Conservation (phyloP, 352 stramenopile genomes). For the Pythium aquatile region DNA sequence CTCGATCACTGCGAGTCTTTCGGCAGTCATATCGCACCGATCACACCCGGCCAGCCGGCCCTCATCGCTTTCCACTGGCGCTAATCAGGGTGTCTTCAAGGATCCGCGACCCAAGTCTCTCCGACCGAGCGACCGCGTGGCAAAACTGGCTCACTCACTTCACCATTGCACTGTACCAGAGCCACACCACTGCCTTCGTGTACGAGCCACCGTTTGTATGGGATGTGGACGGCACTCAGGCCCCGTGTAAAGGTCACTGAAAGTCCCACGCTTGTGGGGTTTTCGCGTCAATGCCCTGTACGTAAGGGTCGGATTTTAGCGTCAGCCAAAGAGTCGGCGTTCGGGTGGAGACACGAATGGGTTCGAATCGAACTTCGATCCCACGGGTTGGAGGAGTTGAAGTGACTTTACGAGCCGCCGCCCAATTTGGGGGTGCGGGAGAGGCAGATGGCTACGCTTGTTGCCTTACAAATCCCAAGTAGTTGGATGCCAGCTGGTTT, state of each 20-base stretch:
- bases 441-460: conserved; percentile 19
- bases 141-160: conserved; percentile 6
- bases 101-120: not conserved
- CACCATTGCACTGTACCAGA: not conserved
- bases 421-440: conserved; percentile 9
- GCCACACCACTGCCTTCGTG: not conserved
- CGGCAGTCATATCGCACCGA: conserved; percentile 9
- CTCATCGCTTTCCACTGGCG: conserved; percentile 8
- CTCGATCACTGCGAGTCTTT: not conserved
- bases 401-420: conserved; percentile 24
- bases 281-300: not conserved
- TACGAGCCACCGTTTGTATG: not conserved
- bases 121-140: not conserved
- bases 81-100: conserved; percentile 12
- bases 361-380: conserved; percentile 2
- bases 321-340: conserved; percentile 1
- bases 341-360: conserved; percentile 13
- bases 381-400: conserved; percentile 7
- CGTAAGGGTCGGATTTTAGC: not conserved
- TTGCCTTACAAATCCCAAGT: conserved; percentile 18
- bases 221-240: not conserved
- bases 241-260: not conserved
- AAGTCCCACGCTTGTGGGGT: too few species aligned
- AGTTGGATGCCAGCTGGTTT: conserved; percentile 4
- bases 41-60: conserved; percentile 8